These are phyloP conservation scores for Paramecium caudatum DNA, from an alignment of 73 alveolate species.

Conservation along the genomic window DNA sequence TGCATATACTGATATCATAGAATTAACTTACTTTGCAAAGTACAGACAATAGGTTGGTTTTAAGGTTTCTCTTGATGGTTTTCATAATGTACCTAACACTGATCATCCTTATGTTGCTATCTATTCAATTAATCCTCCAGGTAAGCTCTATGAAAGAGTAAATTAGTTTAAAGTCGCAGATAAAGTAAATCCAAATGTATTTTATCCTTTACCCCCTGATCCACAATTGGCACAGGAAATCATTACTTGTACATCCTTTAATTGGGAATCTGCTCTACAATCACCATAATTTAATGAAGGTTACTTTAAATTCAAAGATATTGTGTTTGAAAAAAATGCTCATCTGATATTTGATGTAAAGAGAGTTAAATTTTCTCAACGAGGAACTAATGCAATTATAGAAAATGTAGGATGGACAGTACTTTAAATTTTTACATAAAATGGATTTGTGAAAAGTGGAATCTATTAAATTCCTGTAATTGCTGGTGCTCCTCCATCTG, in stretches of 20 bases:
- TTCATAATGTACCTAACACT: slow-evolving; percentile 83
- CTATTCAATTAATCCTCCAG: slow-evolving; percentile 82
- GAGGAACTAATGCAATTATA: slow-evolving; percentile 82
- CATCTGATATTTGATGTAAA: slow-evolving; percentile 76
- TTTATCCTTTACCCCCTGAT: background rate
- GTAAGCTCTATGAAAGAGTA: slow-evolving; percentile 62
- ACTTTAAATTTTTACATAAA: slow-evolving; percentile 80
- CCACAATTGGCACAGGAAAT: slow-evolving; percentile 60
- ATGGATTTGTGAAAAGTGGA: slow-evolving; percentile 89
- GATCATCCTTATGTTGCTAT: slow-evolving; percentile 79
- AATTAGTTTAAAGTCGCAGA: too few relatives aligned
- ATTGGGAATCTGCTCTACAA: slow-evolving; percentile 76
- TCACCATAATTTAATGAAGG: slow-evolving; percentile 81
- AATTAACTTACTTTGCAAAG: slow-evolving; percentile 73
- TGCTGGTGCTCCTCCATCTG: slow-evolving; percentile 81
- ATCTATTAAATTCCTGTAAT: slow-evolving; percentile 85
- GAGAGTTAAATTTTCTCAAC: slow-evolving; percentile 74
- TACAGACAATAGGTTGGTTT: slow-evolving; percentile 85
- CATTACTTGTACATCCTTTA: slow-evolving; percentile 71
- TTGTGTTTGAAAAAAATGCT: slow-evolving; percentile 70
- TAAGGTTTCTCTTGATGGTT: slow-evolving; percentile 89
- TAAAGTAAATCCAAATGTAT: too few relatives aligned
- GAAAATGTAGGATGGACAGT: slow-evolving; percentile 88
- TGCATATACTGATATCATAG: slow-evolving; percentile 77
- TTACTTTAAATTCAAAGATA: slow-evolving; percentile 75